These are phyloP conservation scores for Ophiostoma tasmaniense DNA, from an alignment of 2,329 filamentous ascomycete species.

Conservation along the genomic window DNA sequence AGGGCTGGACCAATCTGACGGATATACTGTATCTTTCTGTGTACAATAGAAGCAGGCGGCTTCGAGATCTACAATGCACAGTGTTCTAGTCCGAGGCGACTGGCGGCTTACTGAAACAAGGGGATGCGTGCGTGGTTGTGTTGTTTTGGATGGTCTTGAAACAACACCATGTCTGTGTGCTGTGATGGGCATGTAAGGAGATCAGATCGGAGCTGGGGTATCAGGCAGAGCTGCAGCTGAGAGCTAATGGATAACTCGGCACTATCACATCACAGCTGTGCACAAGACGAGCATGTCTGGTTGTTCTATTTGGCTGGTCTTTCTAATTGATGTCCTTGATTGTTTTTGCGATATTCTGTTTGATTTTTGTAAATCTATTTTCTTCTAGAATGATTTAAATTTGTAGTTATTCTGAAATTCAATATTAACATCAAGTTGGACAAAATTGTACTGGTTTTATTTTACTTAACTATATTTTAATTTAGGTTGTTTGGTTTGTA, in stretches of 20 bases:
- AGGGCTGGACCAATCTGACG: not conserved
- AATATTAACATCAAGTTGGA: no score
- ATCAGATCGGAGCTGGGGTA: not conserved
- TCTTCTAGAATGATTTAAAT: no score
- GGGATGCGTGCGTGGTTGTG: not conserved
- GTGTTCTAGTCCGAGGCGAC: not conserved
- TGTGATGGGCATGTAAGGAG: not conserved
- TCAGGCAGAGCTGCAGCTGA: not conserved
- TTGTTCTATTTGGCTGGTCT: not conserved
- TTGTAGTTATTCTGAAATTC: no score
- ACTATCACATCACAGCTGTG: not conserved
- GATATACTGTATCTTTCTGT: not conserved
- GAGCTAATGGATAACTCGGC: not conserved
- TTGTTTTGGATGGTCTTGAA: slow-evolving; percentile 2
- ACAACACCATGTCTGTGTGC: not conserved
- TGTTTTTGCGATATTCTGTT: no score
- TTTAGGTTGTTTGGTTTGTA: no score
- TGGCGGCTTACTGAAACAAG: not conserved
- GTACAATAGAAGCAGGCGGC: not conserved
- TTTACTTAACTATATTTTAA: no score
- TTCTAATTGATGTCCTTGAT: not conserved
- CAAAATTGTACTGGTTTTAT: no score
- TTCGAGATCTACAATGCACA: not conserved
- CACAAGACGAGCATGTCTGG: no score
- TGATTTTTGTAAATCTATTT: no score